Conservation (phyloP, 768 basidiomycete species). For the Candolleomyces efflorescens region DNA sequence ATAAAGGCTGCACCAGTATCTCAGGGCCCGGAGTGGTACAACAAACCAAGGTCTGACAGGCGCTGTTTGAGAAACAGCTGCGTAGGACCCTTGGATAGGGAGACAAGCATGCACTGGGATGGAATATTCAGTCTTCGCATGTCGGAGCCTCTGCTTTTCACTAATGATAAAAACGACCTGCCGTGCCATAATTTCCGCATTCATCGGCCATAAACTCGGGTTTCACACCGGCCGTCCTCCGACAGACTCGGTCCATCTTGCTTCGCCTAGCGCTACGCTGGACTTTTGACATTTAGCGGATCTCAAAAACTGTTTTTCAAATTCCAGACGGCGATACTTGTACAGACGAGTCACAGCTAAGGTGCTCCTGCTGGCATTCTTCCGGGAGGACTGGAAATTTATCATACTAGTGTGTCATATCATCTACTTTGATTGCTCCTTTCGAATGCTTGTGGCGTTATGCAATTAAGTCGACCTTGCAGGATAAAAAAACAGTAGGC, state of each 20-base stretch:
- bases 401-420: no score
- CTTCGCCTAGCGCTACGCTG: neutral
- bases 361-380: no score
- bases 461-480: neutral
- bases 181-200: constrained; percentile 39
- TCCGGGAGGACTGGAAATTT: no score
- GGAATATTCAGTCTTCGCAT: constrained; percentile 21
- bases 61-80: neutral
- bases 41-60: neutral
- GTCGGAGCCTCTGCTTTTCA: constrained; percentile 16
- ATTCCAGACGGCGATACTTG: neutral
- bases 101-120: constrained; percentile 30
- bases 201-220: constrained; percentile 34
- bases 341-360: neutral
- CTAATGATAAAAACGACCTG: constrained; percentile 18
- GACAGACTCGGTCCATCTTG: constrained; percentile 22
- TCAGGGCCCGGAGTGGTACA: constrained; percentile 3
- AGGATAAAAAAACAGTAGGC: neutral
- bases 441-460: neutral
- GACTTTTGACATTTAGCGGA: constrained; percentile 1
- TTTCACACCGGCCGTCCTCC: constrained; percentile 30
- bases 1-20: constrained; percentile 20
- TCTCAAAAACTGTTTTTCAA: constrained; percentile 5
- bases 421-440: neutral
- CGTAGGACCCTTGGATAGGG: constrained; percentile 18